Conservation (phyloP, 345 rosid species). For the Clausena lansium region DNA sequence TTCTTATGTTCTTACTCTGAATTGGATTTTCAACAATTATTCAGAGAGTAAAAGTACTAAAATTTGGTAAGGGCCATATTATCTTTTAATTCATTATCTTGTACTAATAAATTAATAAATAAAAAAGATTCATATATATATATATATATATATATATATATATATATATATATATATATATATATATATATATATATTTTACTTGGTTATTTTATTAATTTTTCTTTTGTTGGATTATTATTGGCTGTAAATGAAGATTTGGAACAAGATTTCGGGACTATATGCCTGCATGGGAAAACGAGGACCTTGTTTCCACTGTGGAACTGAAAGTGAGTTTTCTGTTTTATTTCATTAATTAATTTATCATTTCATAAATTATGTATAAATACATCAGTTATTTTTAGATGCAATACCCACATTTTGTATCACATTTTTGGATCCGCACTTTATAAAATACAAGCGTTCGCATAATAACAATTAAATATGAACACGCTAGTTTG, state of each 20-base stretch:
- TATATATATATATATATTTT: background rate
- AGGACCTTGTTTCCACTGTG: constrained; percentile 29
- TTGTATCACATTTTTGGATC: too few species aligned
- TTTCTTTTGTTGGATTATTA: background rate
- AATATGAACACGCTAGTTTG: too few species aligned
- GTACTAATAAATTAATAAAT: background rate
- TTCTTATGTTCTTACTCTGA: too few species aligned
- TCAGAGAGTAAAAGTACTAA: background rate
- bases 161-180: background rate
- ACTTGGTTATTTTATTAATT: background rate
- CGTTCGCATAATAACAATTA: too few species aligned
- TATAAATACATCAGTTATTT: too few species aligned
- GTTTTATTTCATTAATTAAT: background rate
- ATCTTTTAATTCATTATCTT: background rate
- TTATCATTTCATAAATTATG: too few species aligned
- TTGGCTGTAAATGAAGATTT: background rate
- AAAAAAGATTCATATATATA: background rate
- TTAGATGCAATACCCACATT: too few species aligned
- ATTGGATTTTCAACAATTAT: too few species aligned
- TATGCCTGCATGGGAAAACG: constrained; percentile 10
- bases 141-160: too few species aligned
- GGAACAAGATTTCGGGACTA: background rate
- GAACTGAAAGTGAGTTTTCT: constrained; percentile 19
- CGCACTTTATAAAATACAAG: too few species aligned
- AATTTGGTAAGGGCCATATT: background rate